Percentiles rank a stretch among this genome's conserved stretches.
Conservation (phyloP, 2,329 filamentous ascomycete species). For the Colletotrichum chrysophilum region DNA sequence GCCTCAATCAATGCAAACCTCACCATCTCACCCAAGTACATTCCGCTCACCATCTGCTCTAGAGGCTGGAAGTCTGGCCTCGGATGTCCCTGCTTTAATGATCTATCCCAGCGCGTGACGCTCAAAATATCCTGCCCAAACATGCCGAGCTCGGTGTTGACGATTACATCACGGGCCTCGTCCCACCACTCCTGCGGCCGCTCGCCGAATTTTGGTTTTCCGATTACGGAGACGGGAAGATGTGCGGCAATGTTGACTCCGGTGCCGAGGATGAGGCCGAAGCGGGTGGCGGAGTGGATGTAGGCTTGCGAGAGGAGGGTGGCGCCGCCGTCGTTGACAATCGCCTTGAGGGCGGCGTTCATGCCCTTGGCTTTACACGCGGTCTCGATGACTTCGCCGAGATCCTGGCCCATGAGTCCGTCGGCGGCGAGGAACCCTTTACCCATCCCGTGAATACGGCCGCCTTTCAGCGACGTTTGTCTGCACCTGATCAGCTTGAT, state of each 20-base stretch:
- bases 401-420: conserved; percentile 62
- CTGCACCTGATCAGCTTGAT: conserved; percentile 39
- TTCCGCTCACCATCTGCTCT: conserved; percentile 68
- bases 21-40: conserved; percentile 70
- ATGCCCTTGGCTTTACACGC: conserved; percentile 58
- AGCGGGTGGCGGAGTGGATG: conserved; percentile 60
- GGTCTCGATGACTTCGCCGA: conserved; percentile 61
- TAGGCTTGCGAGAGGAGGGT: conserved; percentile 70
- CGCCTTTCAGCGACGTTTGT: conserved; percentile 67
- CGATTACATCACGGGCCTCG: conserved; percentile 64
- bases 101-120: conserved; percentile 64
- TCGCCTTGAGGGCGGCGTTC: conserved; percentile 61
- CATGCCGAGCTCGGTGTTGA: conserved; percentile 73
- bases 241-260: conserved; percentile 71
- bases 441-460: conserved; percentile 66
- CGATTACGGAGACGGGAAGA: conserved; percentile 62
- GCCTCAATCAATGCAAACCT: conserved; percentile 64
- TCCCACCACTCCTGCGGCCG: conserved; percentile 62
- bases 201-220: conserved; percentile 59
- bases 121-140: conserved; percentile 66
- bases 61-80: conserved; percentile 66
- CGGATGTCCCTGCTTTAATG: conserved; percentile 56
- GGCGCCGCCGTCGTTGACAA: conserved; percentile 73
- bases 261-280: conserved; percentile 71
- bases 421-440: conserved; percentile 68